Base-by-base conservation (phyloP, 1,284 basidiomycete genomes). In the Malassezia dermatis region DNA sequence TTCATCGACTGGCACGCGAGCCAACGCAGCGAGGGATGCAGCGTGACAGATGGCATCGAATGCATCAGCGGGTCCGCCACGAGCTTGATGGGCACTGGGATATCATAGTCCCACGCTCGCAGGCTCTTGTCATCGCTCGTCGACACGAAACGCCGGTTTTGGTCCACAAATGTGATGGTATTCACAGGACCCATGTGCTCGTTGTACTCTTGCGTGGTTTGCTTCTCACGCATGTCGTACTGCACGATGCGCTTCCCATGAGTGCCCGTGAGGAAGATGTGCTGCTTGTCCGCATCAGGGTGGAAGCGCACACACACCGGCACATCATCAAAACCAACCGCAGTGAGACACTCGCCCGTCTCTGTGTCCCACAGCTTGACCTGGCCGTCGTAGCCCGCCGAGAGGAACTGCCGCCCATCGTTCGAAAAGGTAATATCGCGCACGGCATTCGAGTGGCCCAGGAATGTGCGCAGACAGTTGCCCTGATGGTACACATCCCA, bases 341-440 rank as follows among this genome's bases (percentile, higher is more conserved):
- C 86, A 75, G 91, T 86, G 58, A 95, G 78, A 77, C 93, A 96
- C 77, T 91, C 86, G 64, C 80, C 93, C 0, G 94, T 96, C 78
- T 99, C 94, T 17, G 94, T 96, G 70, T 99, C 91, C 94, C 94
- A 99, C 8, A 96, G 80, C 77, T 99, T 99, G 82, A 98, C 89
- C 71, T 89, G 86, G 49, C 89, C 84, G 76, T 99, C 94, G 69
- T 94, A 98, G 30, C 84, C 86, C 58, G 91, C 89, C 8, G 89
- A 94, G 45, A 99, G 76, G 79, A 99, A 98, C 62, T 81, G 81
- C 28, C 81, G 81, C 1, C 94, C 94, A 62, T 89, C 86, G 73
- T 93, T 93, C 56, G 89, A 89, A 77, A 98, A 99, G 1, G 84
- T 84, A 52, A 98, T 80, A 66, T 98, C 94, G 75, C 95, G 93